Evolutionary conservation across 2,329 filamentous ascomycete species (phyloP).

Genomic region (Aureobasidium sp.): DNA sequence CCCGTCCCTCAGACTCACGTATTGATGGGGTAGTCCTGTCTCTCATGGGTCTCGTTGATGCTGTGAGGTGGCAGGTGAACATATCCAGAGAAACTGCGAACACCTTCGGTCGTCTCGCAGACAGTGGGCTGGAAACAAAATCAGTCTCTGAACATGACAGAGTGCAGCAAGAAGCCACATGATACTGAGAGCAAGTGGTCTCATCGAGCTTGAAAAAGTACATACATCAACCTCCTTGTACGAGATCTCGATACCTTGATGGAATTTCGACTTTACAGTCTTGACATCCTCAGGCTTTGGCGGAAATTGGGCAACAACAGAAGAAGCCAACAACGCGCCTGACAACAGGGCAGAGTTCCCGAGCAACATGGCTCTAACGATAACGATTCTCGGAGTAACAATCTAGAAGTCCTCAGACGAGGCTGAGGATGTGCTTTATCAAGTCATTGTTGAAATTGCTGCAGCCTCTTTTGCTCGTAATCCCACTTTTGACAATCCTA

Average conservation of each 20-base stretch:
- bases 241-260: constrained; percentile 36
- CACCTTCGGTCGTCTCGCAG: constrained; percentile 42
- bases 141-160: not conserved
- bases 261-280: constrained; percentile 33
- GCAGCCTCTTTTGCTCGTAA: not conserved
- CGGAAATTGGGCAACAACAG: constrained; percentile 27
- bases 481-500: not conserved
- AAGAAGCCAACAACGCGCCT: constrained; percentile 1
- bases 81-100: constrained; percentile 33
- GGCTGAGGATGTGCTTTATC: not conserved
- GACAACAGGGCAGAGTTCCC: not conserved
- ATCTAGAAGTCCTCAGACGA: not conserved
- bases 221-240: constrained; percentile 35
- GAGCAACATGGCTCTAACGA: not conserved
- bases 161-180: not conserved
- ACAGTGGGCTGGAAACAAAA: constrained; percentile 20
- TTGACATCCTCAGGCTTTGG: constrained; percentile 33
- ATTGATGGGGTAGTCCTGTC: constrained; percentile 21
- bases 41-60: constrained; percentile 19
- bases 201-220: not conserved
- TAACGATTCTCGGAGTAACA: not conserved
- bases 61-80: constrained; percentile 23
- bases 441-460: not conserved
- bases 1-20: constrained; percentile 20
- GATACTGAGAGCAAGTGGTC: not conserved